phyloP scores from a whole-genome alignment of 108 stramenopile species.

The Cyclotella baltica region DNA sequence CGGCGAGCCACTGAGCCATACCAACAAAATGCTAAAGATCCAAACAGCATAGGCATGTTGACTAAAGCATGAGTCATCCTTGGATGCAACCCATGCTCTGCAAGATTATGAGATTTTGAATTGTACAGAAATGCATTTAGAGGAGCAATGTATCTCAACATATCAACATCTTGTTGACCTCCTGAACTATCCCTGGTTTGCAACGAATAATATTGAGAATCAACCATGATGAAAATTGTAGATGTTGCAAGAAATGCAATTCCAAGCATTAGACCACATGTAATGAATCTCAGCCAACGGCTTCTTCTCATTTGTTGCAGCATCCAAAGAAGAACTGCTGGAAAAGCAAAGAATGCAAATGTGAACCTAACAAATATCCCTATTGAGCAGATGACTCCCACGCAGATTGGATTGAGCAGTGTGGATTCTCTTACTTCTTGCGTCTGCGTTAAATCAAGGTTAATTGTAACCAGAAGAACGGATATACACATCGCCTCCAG shows the following conservation, averaged over 20 bases:
- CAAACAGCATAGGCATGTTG: slow-evolving; percentile 85
- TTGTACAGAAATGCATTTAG: slow-evolving; percentile 83
- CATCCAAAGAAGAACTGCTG: slow-evolving; percentile 56
- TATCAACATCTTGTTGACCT: slow-evolving; percentile 1
- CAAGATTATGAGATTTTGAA: slow-evolving; percentile 67
- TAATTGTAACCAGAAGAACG: slow-evolving; percentile 54
- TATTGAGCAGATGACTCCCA: slow-evolving; percentile 67
- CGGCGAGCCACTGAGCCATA: slow-evolving; percentile 27
- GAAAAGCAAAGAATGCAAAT: slow-evolving; percentile 75
- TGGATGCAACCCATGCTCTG: slow-evolving; percentile 82
- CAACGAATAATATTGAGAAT: slow-evolving; percentile 55
- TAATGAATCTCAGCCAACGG: slow-evolving; percentile 1
- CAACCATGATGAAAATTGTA: slow-evolving; percentile 40
- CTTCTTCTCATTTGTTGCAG: slow-evolving; percentile 32
- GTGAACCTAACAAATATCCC: slow-evolving; percentile 83
- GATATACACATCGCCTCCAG: slow-evolving; percentile 76
- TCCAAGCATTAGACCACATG: slow-evolving; percentile 14
- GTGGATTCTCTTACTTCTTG: not conserved
- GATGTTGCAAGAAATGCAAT: slow-evolving; percentile 45
- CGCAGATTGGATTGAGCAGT: slow-evolving; percentile 8
- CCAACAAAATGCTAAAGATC: slow-evolving; percentile 61
- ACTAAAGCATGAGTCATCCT: slow-evolving; percentile 73
- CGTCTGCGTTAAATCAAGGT: not conserved
- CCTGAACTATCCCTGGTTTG: not conserved
- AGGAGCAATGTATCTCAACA: slow-evolving; percentile 60